Base-by-base conservation (phyloP, 495 filamentous ascomycete genomes). In the Trichoderma reesei region DNA sequence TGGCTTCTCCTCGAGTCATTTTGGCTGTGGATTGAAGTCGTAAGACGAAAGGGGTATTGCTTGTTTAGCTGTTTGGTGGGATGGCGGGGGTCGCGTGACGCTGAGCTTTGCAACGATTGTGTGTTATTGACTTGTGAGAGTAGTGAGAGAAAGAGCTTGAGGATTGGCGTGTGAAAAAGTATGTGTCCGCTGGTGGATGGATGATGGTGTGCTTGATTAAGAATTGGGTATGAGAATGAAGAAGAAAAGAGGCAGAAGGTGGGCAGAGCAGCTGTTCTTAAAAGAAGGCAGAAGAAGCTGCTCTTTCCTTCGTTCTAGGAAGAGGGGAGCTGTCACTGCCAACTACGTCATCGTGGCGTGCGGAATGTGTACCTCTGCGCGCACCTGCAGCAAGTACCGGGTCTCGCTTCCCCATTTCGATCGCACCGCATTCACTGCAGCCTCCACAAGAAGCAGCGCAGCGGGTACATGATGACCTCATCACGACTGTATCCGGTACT, bases 1-100 rank as follows among this genome's bases (percentile, higher is more conserved):
- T 70, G 62, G 82, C 83, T 81, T 92, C 91, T 79, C 87, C 91
- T 72, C 90, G 89, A 76, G 88, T 71, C 90, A 92, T 96, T 59
- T 69, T 85, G 75, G 67, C 64, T 63, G 68, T 67, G 46, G 44
- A n/a, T 26, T 64, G 14, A 54, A 42, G 42, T 60, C 34, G 20
- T 42, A 10, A 59, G 31, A 13, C 39, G n/a, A n/a, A n/a, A 54
- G 14, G 18, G 42, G 41, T 67, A n/a, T 41, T 68, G 34, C 20
- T 16, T 44, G 64, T 14, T 46, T 33, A 41, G 4, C 44, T 11
- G 6, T 46, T 65, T 33, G 18, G 34, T 39, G 37, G 1, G 36
- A 38, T 20, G 60, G 38, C 18, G 18, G 54, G 18, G 54, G 59
- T 61, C 36, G 36, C 36, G 39, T 61, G 59, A 61, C n/a, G 59